A percentile compares a stretch with the other conserved stretches of the same genome.
Evolutionary conservation across 148 eudicot genomes (phyloP).

Genomic region (Rhododendron molle): DNA sequence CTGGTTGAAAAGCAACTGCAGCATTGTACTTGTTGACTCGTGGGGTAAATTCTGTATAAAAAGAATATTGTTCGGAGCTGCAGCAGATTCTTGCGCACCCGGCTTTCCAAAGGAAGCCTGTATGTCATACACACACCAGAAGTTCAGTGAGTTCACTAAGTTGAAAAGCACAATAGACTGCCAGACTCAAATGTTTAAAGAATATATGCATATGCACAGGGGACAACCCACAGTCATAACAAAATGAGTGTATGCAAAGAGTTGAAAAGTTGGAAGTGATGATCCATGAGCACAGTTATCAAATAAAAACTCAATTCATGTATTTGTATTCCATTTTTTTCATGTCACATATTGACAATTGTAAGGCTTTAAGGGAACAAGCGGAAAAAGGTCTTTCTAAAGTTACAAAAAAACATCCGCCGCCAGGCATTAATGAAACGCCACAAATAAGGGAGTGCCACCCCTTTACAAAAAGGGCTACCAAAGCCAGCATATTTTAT

Average conservation of each 20-base stretch:
- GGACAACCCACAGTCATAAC: neutral
- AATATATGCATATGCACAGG: neutral
- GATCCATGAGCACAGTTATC: neutral
- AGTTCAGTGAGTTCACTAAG: neutral
- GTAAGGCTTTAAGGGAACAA: neutral
- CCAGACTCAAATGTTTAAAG: neutral
- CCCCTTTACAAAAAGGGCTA: neutral
- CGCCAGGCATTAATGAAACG: neutral
- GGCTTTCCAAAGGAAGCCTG: slow-evolving; percentile 61
- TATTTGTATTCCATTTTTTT: neutral
- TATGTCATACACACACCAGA: neutral
- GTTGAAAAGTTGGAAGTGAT: neutral
- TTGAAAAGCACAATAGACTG: neutral
- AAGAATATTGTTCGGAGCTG: slow-evolving; percentile 71
- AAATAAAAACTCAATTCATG: neutral
- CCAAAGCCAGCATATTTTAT: neutral
- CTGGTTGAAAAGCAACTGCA: slow-evolving; percentile 72
- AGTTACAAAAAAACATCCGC: neutral
- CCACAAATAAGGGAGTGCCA: neutral
- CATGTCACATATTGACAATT: neutral
- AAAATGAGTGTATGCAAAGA: neutral
- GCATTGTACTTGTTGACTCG: slow-evolving; percentile 72
- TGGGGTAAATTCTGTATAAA: slow-evolving; percentile 76
- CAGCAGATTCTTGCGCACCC: slow-evolving; percentile 45
- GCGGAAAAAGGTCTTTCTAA: neutral